These are phyloP conservation scores for Starmerella ratchasimensis DNA, from an alignment of 805 yeast genomes.

Conservation along the genomic window DNA sequence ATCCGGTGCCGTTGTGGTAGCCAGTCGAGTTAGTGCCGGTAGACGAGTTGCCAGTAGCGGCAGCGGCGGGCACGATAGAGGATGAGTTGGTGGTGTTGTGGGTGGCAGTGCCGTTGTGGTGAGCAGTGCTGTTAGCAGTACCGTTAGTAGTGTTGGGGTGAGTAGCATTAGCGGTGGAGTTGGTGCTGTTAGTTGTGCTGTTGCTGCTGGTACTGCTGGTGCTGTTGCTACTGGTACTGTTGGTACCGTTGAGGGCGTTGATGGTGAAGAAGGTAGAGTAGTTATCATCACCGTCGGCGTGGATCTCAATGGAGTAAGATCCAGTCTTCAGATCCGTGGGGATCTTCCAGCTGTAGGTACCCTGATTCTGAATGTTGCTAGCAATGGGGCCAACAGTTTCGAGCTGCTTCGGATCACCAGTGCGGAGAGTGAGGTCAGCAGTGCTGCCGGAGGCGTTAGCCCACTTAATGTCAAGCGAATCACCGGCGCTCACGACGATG, in stretches of 20 bases:
- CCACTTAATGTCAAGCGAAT: constrained; percentile 24
- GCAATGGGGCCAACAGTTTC: constrained; percentile 26
- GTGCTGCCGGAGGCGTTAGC: constrained; percentile 24
- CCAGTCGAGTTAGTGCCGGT: constrained; percentile 2
- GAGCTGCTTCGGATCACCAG: constrained; percentile 26
- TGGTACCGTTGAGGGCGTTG: constrained; percentile 15
- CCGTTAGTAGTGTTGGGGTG: constrained; percentile 4
- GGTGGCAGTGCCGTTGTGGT: constrained; percentile 2
- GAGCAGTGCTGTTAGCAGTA: constrained; percentile 1
- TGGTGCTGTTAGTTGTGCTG: constrained; percentile 8
- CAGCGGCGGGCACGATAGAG: no score
- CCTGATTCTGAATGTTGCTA: constrained; percentile 26
- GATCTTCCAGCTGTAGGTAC: constrained; percentile 28
- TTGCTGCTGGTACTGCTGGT: constrained; percentile 10
- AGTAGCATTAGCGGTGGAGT: constrained; percentile 5
- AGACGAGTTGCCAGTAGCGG: constrained; percentile 3
- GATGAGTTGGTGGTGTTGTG: neutral
- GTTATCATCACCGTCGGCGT: constrained; percentile 25
- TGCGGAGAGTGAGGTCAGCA: constrained; percentile 23
- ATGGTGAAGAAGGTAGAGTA: constrained; percentile 27
- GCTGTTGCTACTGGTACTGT: constrained; percentile 9
- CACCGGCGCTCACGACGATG: constrained; percentile 24
- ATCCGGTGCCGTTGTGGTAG: no score
- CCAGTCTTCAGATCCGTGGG: constrained; percentile 25
- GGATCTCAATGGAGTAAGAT: constrained; percentile 25